Evolutionary conservation across 768 basidiomycete species (phyloP), one percentile per base, ranked within the genome.

Genomic region (Xerocomellus chrysenteron): DNA sequence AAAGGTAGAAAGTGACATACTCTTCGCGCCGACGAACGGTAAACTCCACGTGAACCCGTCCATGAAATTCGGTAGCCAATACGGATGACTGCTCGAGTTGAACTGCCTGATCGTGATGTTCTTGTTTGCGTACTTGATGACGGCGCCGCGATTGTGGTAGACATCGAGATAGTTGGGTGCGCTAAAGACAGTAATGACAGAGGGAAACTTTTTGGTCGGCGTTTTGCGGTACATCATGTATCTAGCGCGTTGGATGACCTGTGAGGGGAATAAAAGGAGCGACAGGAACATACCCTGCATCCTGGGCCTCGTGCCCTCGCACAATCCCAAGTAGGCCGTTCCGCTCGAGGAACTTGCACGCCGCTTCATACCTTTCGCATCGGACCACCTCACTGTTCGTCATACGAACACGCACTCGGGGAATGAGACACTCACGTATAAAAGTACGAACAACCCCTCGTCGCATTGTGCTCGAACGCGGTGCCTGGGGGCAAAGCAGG

Each of bases 21-120:
- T 98, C 77, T 99, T 99, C 51, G 92, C 87, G 47, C 95, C 96
- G 4, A 99, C 96, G 67, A 99, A 99, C 0, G 96, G 96, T 56
- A 99, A 71, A 80, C 90, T 93, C 96, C 96, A 99, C 3, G 95
- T 98, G 70, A 99, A 98, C 33, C 91, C 95, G 68, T 98, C 93
- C 88, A 97, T 95, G 62, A 98, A 97, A 74, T 98, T 98, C 0
- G 96, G 96, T 33, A 99, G 75, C 93, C 94, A 97, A 73, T 93
- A 98, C 4, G 92, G 92, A 70, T 94, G 92, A 30, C 85, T 80
- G 37, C 78, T 84, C 49, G 81, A 82, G 68, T 88, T 87, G 65
- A 89, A 95, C 73, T 94, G 92, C 61, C 94, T 80, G 59, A 98
- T 97, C 43, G 94, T 98, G 75, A 98, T 94, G 54, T 91, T 95